Evolutionary conservation across 208 protist species (phyloP).

Genomic region (Phytomonas sp.): DNA sequence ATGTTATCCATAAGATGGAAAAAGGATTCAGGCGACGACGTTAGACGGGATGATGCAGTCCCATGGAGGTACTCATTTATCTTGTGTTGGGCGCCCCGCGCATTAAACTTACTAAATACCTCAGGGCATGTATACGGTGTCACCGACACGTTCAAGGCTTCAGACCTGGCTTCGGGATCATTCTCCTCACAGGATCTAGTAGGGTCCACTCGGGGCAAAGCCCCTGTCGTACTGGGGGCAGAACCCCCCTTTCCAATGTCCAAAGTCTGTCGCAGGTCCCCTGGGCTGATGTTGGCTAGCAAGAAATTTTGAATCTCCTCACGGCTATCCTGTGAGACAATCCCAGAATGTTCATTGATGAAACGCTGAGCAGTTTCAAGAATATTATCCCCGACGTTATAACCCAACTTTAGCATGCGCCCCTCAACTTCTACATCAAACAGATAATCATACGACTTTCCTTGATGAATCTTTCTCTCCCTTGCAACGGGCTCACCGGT

Average conservation of each 20-base stretch:
- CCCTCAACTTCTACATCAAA: constrained; percentile 91
- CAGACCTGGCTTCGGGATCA: not conserved
- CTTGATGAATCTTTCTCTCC: constrained; percentile 74
- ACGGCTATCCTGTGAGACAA: constrained; percentile 76
- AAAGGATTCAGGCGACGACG: not conserved
- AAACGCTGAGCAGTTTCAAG: constrained; percentile 86
- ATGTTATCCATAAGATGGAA: not conserved
- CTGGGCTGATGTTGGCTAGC: constrained; percentile 39
- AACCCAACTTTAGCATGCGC: constrained; percentile 79
- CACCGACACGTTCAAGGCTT: not conserved
- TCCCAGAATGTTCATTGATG: constrained; percentile 62
- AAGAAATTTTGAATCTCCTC: constrained; percentile 93
- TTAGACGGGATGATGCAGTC: not conserved
- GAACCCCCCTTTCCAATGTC: constrained; percentile 13
- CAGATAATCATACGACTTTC: constrained; percentile 91
- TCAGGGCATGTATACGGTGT: constrained; percentile 1
- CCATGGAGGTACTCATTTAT: constrained; percentile 27
- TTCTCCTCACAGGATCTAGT: not conserved
- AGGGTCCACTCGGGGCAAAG: not conserved
- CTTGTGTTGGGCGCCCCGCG: constrained; percentile 37
- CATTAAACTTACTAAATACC: constrained; percentile 49
- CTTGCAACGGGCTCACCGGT: constrained; percentile 21
- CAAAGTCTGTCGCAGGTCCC: constrained; percentile 26
- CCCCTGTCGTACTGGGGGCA: not conserved
- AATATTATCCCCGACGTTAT: constrained; percentile 86